phyloP scores from a whole-genome alignment of 1,139 yeast species.

The Saccharomyces uvarum region DNA sequence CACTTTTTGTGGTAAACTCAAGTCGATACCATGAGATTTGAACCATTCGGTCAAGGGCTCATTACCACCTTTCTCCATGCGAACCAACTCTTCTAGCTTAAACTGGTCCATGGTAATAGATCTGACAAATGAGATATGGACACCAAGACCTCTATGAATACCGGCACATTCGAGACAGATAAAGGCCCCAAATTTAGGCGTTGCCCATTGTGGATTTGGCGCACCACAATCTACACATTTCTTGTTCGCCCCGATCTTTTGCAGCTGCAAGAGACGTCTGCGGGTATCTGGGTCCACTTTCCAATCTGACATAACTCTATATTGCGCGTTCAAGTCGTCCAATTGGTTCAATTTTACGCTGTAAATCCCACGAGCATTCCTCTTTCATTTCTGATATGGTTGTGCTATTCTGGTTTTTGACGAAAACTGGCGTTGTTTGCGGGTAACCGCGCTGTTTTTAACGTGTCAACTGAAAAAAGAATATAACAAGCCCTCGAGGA shows the following conservation, averaged over 20 bases:
- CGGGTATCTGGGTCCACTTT: slow-evolving; percentile 87
- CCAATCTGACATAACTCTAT: slow-evolving; percentile 43
- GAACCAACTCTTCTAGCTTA: slow-evolving; percentile 77
- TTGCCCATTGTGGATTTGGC: slow-evolving; percentile 98
- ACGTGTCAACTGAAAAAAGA: slow-evolving; percentile 1
- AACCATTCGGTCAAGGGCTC: slow-evolving; percentile 65
- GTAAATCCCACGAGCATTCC: neutral
- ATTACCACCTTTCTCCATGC: slow-evolving; percentile 96
- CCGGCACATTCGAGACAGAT: slow-evolving; percentile 98
- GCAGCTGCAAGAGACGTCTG: slow-evolving; percentile 70
- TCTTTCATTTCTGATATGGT: neutral
- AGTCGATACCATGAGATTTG: slow-evolving; percentile 64
- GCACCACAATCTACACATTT: slow-evolving; percentile 92
- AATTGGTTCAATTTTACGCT: neutral
- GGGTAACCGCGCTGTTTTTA: slow-evolving; percentile 3
- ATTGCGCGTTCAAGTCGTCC: neutral
- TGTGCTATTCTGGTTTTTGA: neutral
- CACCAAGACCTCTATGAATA: slow-evolving; percentile 90
- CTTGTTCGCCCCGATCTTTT: slow-evolving; percentile 75
- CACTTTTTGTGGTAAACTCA: slow-evolving; percentile 52
- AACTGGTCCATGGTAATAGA: slow-evolving; percentile 97
- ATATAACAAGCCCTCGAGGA: neutral
- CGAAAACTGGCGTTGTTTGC: slow-evolving; percentile 2
- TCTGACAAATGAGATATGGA: slow-evolving; percentile 91
- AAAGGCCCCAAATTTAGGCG: slow-evolving; percentile 93